Base-by-base conservation (phyloP, 2,329 filamentous ascomycete species). In the Penicillium sp. region DNA sequence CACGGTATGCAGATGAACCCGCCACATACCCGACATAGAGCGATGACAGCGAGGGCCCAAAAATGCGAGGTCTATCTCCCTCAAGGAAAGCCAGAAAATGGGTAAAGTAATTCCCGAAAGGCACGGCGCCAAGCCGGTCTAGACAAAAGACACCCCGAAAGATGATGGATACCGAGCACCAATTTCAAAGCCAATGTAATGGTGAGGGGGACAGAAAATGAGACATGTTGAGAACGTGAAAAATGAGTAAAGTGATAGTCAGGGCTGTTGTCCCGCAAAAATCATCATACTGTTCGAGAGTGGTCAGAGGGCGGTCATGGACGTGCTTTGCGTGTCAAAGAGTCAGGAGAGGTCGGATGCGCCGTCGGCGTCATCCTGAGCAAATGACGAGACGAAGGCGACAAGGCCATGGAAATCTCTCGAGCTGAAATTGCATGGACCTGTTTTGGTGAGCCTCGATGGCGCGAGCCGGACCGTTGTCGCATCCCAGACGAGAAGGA, bases 301-400 rank as follows among this genome's bases (percentile, higher is more conserved):
- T 22, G 30, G 19, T 65, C 43, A 68, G 28, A 51, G 46, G 46
- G 46, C 16, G 30, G 19, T 65, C 43, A 68, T 5, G 60, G 19
- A 22, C 58, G 57, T 30, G 45, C 16, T 53, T 62, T 69, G 10
- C 61, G 62, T 33, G 40, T 42, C 3, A 52, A n/a, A 2, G 45
- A 10, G 6, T 70, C 66, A 59, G 65, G 57, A 25, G 63, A 70
- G 51, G 28, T 62, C 58, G 64, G 58, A 8, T 66, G 45, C 10
- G 61, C 26, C 6, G 59, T 62, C 14, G 64, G 62, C 8, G 68
- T 70, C 68, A 70, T 70, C 30, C 58, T 68, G n/a, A 70, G 66
- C n/a, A 63, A 30, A 48, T 69, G 67, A 37, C 62, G 67, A 30
- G 68, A 69, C 0, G 67, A 67, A 3, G 66, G 66, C 16, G 67